Evolutionary conservation across 2,329 filamentous ascomycete species (phyloP), one percentile per base, ranked within the genome.

Genomic region (Thermochaetoides dissita): DNA sequence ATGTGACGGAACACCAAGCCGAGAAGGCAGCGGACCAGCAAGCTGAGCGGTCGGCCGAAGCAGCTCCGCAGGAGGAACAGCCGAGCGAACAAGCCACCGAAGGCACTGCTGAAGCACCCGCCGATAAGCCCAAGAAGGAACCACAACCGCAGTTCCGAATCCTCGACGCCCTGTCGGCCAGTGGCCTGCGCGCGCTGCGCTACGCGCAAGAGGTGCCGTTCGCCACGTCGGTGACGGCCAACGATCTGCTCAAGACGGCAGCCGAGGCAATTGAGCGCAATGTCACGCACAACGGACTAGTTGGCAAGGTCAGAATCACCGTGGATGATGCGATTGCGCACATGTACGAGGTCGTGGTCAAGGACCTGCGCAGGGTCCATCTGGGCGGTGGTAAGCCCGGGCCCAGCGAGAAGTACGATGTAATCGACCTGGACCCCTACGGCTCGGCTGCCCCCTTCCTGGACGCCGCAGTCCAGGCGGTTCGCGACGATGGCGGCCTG

Each of bases 361-460:
- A 69, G 33, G 69, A 71, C 41, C 57, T 72, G 32, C 60, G 70
- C 53, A 53, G 63, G n/a, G 54, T 55, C 17, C 57, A 58, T 57
- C 40, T 55, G 51, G 10, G 43, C 17, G 55, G 52, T 36, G 60
- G 66, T 46, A 55, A 63, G 44, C 52, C 56, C 17, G 58, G 64
- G 46, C 63, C 59, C 39, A 57, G 61, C 30, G 63, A 65, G 48
- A 71, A 77, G 55, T 98, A 94, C 59, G 85, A 96, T 59, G 88
- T 95, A 17, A 91, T 98, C 49, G 91, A 98, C 58, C 72, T 98
- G 30, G 91, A 98, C 58, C 91, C 91, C 0, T 98, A 98, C 55
- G 91, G 91, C 35, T 93, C 86, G 0, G 91, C 89, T 1, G 85
- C 84, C 8, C 84, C 85, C 1, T 98, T 98, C 60, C 72, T 98